A percentile compares a stretch with the other conserved stretches of the same genome.
Evolutionary conservation across 805 yeast genomes (phyloP).

Genomic region (Candida tallmaniae): DNA sequence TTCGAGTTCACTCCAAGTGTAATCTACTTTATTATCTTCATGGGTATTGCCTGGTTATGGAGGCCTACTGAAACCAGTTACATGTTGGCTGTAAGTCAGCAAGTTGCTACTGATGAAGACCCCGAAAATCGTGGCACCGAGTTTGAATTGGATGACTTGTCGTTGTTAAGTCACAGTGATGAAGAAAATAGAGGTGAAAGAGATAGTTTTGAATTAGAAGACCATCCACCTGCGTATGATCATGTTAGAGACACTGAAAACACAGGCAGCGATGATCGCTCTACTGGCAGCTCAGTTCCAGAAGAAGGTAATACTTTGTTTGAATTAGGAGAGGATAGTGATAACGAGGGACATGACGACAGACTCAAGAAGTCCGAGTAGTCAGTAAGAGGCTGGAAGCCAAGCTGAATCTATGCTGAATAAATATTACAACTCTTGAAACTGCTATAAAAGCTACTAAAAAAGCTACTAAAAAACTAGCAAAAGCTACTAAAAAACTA

Average conservation of each 20-base stretch:
- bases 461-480: background rate
- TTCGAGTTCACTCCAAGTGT: constrained; percentile 94
- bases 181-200: constrained; percentile 14
- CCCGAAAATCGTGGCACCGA: constrained; percentile 42
- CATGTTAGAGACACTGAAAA: constrained; percentile 1
- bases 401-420: too few relatives aligned
- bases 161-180: constrained; percentile 47
- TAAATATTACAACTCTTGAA: too few relatives aligned
- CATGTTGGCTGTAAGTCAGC: constrained; percentile 91
- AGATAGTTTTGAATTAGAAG: constrained; percentile 37
- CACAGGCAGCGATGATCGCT: background rate
- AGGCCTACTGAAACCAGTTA: constrained; percentile 95
- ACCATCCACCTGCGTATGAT: constrained; percentile 33
- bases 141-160: constrained; percentile 56
- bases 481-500: too few relatives aligned
- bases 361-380: constrained; percentile 13
- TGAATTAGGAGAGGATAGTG: constrained; percentile 38
- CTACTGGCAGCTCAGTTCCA: constrained; percentile 1
- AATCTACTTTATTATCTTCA: constrained; percentile 78
- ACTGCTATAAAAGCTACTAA: too few relatives aligned
- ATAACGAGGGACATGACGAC: constrained; percentile 22
- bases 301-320: constrained; percentile 29
- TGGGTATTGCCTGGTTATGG: constrained; percentile 87
- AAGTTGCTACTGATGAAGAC: constrained; percentile 76
- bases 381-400: too few relatives aligned